These are phyloP conservation scores for Elaeis oleifera DNA, from an alignment of 202 grass and related monocot species.

Conservation along the genomic window DNA sequence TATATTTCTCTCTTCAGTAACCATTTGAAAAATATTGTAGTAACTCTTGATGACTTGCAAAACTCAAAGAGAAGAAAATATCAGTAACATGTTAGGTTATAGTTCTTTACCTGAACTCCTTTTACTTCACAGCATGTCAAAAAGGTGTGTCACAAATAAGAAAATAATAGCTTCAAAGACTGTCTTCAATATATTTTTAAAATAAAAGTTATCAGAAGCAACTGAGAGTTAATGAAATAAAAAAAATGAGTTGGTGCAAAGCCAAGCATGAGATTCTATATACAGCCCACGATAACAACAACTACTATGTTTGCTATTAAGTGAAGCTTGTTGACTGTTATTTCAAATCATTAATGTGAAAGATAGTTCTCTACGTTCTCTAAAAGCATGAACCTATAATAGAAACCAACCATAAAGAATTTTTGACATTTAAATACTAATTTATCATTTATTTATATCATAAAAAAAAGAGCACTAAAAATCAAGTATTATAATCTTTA, in stretches of 20 bases:
- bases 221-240: constrained; percentile 70
- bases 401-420: no score
- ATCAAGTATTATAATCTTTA: no score
- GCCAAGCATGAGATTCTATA: constrained; percentile 61
- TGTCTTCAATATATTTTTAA: constrained; percentile 84
- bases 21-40: constrained; percentile 30
- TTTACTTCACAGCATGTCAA: constrained; percentile 75
- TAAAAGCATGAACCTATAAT: constrained; percentile 62
- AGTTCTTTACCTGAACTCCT: constrained; percentile 44
- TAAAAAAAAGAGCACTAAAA: no score
- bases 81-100: background rate
- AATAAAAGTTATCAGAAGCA: constrained; percentile 63
- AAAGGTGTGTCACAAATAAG: constrained; percentile 77
- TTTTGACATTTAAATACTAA: no score
- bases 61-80: background rate
- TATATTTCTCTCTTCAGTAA: constrained; percentile 94
- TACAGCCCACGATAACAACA: constrained; percentile 31
- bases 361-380: constrained; percentile 70
- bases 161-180: constrained; percentile 82
- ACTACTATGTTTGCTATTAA: constrained; percentile 42
- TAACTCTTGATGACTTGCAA: background rate
- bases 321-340: constrained; percentile 74
- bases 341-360: constrained; percentile 77
- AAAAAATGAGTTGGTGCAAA: constrained; percentile 73
- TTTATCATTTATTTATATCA: no score